phyloP scores from a whole-genome alignment of 2,329 filamentous ascomycete species.

The Talaromyces albobiverticillius region DNA sequence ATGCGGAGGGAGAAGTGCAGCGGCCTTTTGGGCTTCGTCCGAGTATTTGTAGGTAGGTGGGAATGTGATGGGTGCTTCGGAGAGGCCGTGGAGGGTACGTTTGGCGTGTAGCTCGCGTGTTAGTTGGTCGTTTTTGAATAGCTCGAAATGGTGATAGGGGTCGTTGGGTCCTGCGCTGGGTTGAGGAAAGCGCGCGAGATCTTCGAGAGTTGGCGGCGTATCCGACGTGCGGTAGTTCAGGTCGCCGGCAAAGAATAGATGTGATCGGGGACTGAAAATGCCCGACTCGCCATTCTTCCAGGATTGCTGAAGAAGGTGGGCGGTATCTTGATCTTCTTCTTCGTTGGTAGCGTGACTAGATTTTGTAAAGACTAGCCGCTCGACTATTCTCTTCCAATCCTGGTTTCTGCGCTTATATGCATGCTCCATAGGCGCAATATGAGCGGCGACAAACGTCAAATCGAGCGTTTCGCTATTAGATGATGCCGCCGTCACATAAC shows the following conservation, averaged over 20 bases:
- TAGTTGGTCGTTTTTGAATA: constrained; percentile 77
- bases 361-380: constrained; percentile 69
- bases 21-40: constrained; percentile 41
- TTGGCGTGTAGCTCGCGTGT: constrained; percentile 66
- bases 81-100: constrained; percentile 72
- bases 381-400: constrained; percentile 84
- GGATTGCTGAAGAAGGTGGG: constrained; percentile 29
- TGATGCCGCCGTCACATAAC: constrained; percentile 47
- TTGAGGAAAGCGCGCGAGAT: constrained; percentile 62
- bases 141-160: constrained; percentile 62
- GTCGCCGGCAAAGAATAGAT: constrained; percentile 86
- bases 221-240: constrained; percentile 89
- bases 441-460: constrained; percentile 82
- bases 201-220: constrained; percentile 58
- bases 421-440: constrained; percentile 85
- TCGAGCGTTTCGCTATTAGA: constrained; percentile 51
- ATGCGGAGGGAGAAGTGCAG: constrained; percentile 23
- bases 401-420: constrained; percentile 72
- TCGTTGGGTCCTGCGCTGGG: constrained; percentile 48
- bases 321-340: constrained; percentile 27
- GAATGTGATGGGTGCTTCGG: constrained; percentile 72
- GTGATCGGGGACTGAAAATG: constrained; percentile 71
- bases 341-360: constrained; percentile 21
- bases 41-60: constrained; percentile 93
- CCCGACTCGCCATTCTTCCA: constrained; percentile 23